Evolutionary conservation across 768 basidiomycete species (phyloP).

Genomic region (Clitopilus passeckerianus): DNA sequence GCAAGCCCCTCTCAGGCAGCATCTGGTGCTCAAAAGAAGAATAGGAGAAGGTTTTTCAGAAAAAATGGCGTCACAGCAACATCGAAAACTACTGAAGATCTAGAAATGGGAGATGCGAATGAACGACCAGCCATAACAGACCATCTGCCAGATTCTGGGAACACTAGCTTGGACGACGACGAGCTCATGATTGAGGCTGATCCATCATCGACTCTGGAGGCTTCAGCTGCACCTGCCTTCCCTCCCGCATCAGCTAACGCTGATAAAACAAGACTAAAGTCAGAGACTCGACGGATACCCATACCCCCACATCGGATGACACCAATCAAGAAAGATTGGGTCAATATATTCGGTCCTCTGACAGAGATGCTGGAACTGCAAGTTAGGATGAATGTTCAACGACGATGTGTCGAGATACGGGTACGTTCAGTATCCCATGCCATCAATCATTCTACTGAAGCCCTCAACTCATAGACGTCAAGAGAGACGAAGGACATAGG

Average conservation of each 20-base stretch:
- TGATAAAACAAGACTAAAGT: slow-evolving; percentile 54
- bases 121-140: slow-evolving; percentile 12
- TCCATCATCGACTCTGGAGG: slow-evolving; percentile 32
- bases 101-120: slow-evolving; percentile 4
- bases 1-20: slow-evolving; percentile 12
- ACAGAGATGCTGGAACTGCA: slow-evolving; percentile 94
- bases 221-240: slow-evolving; percentile 59
- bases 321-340: slow-evolving; percentile 66
- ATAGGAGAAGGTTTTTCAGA: slow-evolving; percentile 11
- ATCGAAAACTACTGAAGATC: not conserved
- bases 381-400: slow-evolving; percentile 94
- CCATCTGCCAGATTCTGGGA: slow-evolving; percentile 7
- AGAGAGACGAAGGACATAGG: slow-evolving; percentile 92
- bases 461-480: slow-evolving; percentile 59
- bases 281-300: slow-evolving; percentile 83
- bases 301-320: slow-evolving; percentile 98
- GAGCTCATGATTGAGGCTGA: slow-evolving; percentile 59
- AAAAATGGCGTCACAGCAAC: not conserved
- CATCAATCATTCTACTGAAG: not conserved
- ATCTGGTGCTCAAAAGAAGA: slow-evolving; percentile 12
- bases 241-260: slow-evolving; percentile 61
- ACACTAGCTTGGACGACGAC: slow-evolving; percentile 45
- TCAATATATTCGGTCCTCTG: slow-evolving; percentile 65
- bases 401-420: slow-evolving; percentile 87
- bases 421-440: slow-evolving; percentile 39